Conservation (phyloP, 768 basidiomycete species). For the Mycena rebaudengoi region DNA sequence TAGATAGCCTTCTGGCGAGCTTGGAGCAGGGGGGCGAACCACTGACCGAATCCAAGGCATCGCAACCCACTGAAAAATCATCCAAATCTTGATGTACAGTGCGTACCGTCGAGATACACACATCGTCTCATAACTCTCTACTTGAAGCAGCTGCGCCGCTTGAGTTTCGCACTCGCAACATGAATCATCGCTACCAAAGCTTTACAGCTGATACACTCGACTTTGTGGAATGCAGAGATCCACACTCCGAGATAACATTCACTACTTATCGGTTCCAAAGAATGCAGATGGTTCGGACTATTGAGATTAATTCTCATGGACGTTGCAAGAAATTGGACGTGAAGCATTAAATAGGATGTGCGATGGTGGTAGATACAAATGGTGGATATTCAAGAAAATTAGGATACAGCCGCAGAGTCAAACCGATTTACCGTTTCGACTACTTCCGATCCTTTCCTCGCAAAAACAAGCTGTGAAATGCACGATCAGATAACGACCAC, state of each 20-base stretch:
- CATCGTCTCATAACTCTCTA: no score
- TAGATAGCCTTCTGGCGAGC: slow-evolving; percentile 61
- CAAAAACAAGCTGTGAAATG: slow-evolving; percentile 79
- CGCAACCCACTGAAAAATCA: slow-evolving; percentile 15
- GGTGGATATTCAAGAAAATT: slow-evolving; percentile 28
- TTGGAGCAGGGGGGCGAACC: slow-evolving; percentile 43
- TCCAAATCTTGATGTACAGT: neutral
- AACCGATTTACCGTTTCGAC: slow-evolving; percentile 85
- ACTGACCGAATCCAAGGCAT: neutral
- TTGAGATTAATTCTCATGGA: no score
- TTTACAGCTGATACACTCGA: slow-evolving; percentile 26
- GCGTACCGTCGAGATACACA: no score
- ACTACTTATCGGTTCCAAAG: no score
- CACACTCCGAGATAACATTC: no score
- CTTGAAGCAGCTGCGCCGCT: no score
- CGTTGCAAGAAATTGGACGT: neutral
- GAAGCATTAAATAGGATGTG: slow-evolving; percentile 16
- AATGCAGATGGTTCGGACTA: no score
- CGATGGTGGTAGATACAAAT: slow-evolving; percentile 3
- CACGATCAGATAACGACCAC: neutral
- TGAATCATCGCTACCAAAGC: no score
- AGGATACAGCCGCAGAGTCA: slow-evolving; percentile 41
- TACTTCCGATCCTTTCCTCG: slow-evolving; percentile 79
- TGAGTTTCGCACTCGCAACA: no score
- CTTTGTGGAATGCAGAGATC: neutral